Evolutionary conservation across 768 basidiomycete species (phyloP), one percentile per base, ranked within the genome.

Genomic region (Zangia roseola): DNA sequence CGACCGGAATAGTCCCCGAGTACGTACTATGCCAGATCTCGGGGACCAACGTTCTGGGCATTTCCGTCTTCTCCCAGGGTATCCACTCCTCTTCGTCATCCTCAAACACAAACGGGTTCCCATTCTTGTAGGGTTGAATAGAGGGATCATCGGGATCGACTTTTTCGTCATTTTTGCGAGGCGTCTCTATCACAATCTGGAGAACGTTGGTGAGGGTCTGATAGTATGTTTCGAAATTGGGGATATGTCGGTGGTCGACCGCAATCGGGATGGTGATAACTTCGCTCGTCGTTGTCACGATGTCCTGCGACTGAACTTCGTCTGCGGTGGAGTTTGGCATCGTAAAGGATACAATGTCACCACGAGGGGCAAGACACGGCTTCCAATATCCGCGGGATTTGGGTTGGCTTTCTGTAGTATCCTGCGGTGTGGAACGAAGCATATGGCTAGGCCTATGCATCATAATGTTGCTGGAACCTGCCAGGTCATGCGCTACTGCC

Each of bases 31-130:
- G 3, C 47, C 40, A 35, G 23, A 4, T 21, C n/a, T n/a, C n/a
- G n/a, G n/a, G n/a, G 17, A 38, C n/a, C 17, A 12, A 5, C 20
- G 13, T 23, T 9, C 0, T 13, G n/a, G 10, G 14, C 31, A 2
- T 31, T 16, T 16, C 31, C 7, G 14, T 14, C 20, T 16, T 49
- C 33, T 46, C 35, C 62, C 50, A 59, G n/a, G 53, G 52, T 20
- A 61, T 62, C 63, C 56, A 64, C 2, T 33, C 41, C 4, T 51
- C 57, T 10, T 60, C 56, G 3, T 53, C 56, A 5, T 62, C 56
- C 19, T 50, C 41, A n/a, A 58, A 48, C 10, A 23, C 14, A 14
- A 5, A 6, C 17, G 6, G 34, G 38, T 0, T 10, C 12, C 41
- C 10, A n/a, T 20, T 12, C 17, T 2, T 3, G 13, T 26, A 4